Percentiles rank a stretch among this genome's conserved stretches.
Evolutionary conservation across 305 asterid species (phyloP).

Genomic region (Nicotiana rustica): DNA sequence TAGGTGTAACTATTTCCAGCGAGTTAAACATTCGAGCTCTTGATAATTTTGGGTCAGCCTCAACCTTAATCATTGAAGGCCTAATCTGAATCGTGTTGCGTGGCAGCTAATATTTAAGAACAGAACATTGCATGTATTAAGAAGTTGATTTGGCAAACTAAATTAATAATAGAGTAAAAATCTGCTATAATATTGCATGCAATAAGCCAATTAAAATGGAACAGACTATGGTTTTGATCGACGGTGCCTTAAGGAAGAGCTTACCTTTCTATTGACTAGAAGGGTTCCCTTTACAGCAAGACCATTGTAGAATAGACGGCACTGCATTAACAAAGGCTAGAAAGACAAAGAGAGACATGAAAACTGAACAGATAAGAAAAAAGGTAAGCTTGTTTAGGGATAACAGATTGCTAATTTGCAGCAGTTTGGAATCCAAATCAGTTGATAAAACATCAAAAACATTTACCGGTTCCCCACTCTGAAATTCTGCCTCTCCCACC

Average conservation of each 20-base stretch:
- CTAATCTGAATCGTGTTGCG: constrained; percentile 72
- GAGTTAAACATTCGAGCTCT: constrained; percentile 54
- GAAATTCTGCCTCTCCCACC: constrained; percentile 43
- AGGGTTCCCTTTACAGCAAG: constrained; percentile 90
- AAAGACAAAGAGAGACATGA: constrained; percentile 36
- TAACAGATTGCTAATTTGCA: background rate
- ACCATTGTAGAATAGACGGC: constrained; percentile 76
- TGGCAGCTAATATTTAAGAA: constrained; percentile 55
- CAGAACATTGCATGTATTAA: constrained; percentile 5
- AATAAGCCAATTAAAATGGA: background rate
- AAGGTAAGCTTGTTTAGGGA: background rate
- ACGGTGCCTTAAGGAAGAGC: background rate
- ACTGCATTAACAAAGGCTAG: constrained; percentile 86
- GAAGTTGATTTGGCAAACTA: constrained; percentile 27
- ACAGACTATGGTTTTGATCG: background rate
- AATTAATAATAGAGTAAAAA: background rate
- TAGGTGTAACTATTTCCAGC: constrained; percentile 67
- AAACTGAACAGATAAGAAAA: constrained; percentile 17
- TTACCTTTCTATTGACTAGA: constrained; percentile 76
- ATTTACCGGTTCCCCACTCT: constrained; percentile 59
- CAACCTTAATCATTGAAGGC: constrained; percentile 83
- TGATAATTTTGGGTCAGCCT: constrained; percentile 48
- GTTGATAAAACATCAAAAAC: constrained; percentile 25
- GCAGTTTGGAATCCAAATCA: background rate
- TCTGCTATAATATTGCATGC: background rate